Conservation (phyloP, 2,329 filamentous ascomycete genomes). For the Xylaria sp. region DNA sequence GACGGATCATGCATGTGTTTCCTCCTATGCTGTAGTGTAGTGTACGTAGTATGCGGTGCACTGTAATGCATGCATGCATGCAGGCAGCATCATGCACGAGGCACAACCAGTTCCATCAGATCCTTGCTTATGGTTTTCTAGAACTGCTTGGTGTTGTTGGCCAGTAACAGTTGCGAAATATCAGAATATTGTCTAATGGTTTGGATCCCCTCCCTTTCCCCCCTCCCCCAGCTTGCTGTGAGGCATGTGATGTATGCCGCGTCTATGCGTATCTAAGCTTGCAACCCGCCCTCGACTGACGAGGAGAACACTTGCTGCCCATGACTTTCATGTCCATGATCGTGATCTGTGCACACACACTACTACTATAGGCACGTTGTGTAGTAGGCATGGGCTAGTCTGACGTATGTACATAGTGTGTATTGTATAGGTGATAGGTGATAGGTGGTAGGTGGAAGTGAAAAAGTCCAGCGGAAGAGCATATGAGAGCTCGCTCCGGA, state of each 20-base stretch:
- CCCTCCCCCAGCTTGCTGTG: background rate
- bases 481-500: background rate
- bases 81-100: constrained; percentile 1
- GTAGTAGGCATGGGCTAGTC: background rate
- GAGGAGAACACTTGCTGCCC: background rate
- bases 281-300: background rate
- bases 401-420: too few species aligned
- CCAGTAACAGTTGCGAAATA: background rate
- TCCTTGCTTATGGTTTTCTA: background rate
- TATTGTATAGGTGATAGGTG: too few species aligned
- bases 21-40: constrained; percentile 8
- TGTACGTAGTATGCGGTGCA: background rate
- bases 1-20: constrained; percentile 26
- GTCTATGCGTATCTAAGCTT: constrained; percentile 2
- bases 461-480: background rate
- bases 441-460: background rate
- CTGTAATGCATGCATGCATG: constrained; percentile 1
- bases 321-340: background rate
- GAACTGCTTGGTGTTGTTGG: background rate
- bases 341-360: background rate
- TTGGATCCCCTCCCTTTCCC: background rate
- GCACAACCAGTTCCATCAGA: background rate
- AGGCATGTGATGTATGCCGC: background rate
- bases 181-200: background rate
- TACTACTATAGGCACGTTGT: background rate